phyloP scores from a whole-genome alignment of 495 filamentous ascomycete species.

The Penicillium waksmanii region DNA sequence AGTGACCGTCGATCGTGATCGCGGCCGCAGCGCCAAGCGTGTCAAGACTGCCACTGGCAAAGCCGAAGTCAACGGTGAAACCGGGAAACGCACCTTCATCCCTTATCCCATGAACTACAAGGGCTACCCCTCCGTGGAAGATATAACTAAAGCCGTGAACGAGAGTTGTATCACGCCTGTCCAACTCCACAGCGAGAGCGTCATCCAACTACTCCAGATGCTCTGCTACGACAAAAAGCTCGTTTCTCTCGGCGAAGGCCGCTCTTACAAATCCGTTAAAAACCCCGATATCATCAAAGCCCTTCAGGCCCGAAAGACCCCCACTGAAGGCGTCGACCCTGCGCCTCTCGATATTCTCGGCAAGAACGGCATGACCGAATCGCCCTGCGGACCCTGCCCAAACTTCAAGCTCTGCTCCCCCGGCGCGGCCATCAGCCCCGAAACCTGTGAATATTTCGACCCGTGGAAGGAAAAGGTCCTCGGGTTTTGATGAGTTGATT shows the following conservation, averaged over 20 bases:
- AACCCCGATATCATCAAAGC: slow-evolving; percentile 44
- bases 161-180: slow-evolving; percentile 64
- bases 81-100: slow-evolving; percentile 45
- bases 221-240: slow-evolving; percentile 80
- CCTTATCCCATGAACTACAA: slow-evolving; percentile 71
- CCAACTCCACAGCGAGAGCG: slow-evolving; percentile 68
- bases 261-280: slow-evolving; percentile 53
- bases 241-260: slow-evolving; percentile 52
- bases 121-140: slow-evolving; percentile 74
- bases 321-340: slow-evolving; percentile 32
- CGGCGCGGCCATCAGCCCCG: slow-evolving; percentile 83
- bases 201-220: slow-evolving; percentile 80
- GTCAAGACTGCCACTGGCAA: slow-evolving; percentile 49
- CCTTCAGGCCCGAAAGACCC: slow-evolving; percentile 44
- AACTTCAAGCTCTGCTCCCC: slow-evolving; percentile 93
- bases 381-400: slow-evolving; percentile 88
- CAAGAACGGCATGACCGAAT: slow-evolving; percentile 78
- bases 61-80: slow-evolving; percentile 35
- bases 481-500: slow-evolving; percentile 35
- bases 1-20: slow-evolving; percentile 36
- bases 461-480: slow-evolving; percentile 67
- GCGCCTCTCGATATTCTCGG: slow-evolving; percentile 29
- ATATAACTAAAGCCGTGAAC: slow-evolving; percentile 73
- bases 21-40: slow-evolving; percentile 39
- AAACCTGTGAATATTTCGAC: slow-evolving; percentile 87